Evolutionary conservation across 768 basidiomycete genomes (phyloP), one percentile per base, ranked within the genome.

Genomic region (Trametes sanguinea): DNA sequence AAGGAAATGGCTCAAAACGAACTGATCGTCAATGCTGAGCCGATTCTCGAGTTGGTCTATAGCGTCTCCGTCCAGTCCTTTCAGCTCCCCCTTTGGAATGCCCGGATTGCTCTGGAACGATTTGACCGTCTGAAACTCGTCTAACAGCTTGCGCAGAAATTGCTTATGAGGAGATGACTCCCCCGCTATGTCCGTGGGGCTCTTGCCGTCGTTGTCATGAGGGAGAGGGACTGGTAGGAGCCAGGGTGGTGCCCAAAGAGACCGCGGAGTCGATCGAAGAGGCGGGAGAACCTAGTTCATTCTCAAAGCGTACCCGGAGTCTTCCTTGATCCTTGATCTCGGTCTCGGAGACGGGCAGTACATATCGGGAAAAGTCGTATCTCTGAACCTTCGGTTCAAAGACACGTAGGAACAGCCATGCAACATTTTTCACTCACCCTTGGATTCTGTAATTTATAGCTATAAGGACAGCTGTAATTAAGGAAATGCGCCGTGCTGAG

Each of bases 11-110:
- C n/a, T 4, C 17, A 27, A 16, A 1, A 58, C 67, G 11, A 35
- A 68, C 67, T 68, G 67, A 33, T 68, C 67, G 22, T 68, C 67
- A 22, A 66, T 53, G 35, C 60, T 62, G 29, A 68, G 54, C 3
- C 47, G 40, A 48, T 61, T 66, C 65, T 68, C 67, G 6, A 66
- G 63, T 42, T 68, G 67, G 11, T 54, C 45, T 1, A 62, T 44
- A 2, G 65, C 65, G 44, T 64, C 59, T 5, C 33, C 61, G 32
- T 68, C 67, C 0, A 68, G 55, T 6, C 60, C 46, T 43, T 66
- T 62, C 16, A 68, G 63, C 7, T 62, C 62, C 1, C 53, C 55
- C 9, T 35, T 32, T 0, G 62, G 59, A 11, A 37, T 32, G 17
- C 57, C 67, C 5, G 35, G 16, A 43, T 68, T 66, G 60, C 66